Conservation (phyloP, 345 rosid genomes). For the Erucastrum elatum region DNA sequence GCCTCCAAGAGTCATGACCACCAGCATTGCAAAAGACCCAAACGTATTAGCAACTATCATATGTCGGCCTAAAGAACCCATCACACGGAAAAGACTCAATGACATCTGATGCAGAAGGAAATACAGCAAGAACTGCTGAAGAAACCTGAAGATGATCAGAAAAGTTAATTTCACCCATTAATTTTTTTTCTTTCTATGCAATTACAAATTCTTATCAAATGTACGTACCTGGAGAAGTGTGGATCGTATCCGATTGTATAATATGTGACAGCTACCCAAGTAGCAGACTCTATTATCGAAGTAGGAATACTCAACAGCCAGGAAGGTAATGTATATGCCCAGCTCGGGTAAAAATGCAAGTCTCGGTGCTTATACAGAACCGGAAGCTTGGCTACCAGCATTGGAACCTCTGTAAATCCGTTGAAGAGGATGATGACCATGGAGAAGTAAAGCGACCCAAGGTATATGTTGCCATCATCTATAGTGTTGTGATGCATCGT, state of each 20-base stretch:
- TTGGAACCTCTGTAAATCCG: constrained; percentile 95
- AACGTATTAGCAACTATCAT: constrained; percentile 97
- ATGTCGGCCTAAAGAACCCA: constrained; percentile 91
- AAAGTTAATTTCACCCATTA: too few relatives aligned
- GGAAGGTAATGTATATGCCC: constrained; percentile 92
- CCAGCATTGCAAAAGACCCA: constrained; percentile 99
- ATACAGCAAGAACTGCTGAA: constrained; percentile 75
- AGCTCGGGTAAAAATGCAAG: constrained; percentile 86
- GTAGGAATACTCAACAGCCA: constrained; percentile 87
- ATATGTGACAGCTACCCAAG: constrained; percentile 91
- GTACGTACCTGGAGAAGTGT: constrained; percentile 54
- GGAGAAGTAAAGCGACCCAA: constrained; percentile 87
- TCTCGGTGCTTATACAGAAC: constrained; percentile 95
- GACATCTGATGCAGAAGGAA: constrained; percentile 97
- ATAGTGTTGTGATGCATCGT: constrained; percentile 75
- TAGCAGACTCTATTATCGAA: constrained; percentile 83
- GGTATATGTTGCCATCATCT: constrained; percentile 84
- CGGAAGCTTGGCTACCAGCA: constrained; percentile 95
- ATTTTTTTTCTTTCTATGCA: too few relatives aligned
- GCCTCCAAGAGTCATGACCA: constrained; percentile 97
- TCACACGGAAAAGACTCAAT: constrained; percentile 80
- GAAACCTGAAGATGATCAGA: constrained; percentile 80
- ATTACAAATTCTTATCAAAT: too few relatives aligned
- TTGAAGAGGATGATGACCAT: constrained; percentile 97
- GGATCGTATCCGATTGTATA: constrained; percentile 94